These are phyloP conservation scores for Crithidia bombi DNA, from an alignment of 208 protist genomes.

Conservation along the genomic window DNA sequence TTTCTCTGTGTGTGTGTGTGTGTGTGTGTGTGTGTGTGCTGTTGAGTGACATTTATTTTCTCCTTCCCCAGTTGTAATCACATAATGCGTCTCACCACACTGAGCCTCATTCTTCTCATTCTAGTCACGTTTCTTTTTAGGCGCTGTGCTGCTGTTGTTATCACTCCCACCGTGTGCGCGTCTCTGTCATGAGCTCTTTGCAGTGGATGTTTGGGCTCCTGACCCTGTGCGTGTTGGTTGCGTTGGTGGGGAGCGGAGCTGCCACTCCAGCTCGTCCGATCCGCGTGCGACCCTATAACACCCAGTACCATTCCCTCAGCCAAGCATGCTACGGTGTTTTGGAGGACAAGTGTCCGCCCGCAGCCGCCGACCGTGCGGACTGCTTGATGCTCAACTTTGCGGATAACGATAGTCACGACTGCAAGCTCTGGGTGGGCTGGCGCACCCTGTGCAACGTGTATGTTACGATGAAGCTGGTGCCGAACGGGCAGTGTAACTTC, in stretches of 20 bases:
- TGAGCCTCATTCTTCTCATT: too few relatives aligned
- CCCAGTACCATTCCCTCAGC: slow-evolving; percentile 24
- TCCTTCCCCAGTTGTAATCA: too few relatives aligned
- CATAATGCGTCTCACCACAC: too few relatives aligned
- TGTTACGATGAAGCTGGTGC: slow-evolving; percentile 18
- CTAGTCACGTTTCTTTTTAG: too few relatives aligned
- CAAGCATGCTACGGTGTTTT: slow-evolving; percentile 46
- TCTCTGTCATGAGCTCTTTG: too few relatives aligned
- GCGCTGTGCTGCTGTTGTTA: too few relatives aligned
- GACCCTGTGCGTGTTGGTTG: background rate
- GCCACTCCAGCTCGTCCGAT: background rate
- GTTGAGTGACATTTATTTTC: too few relatives aligned
- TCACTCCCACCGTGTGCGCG: background rate
- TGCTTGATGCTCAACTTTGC: slow-evolving; percentile 28
- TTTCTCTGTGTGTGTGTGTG: background rate
- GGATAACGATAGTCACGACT: slow-evolving; percentile 29
- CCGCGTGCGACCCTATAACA: slow-evolving; percentile 4
- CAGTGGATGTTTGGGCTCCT: background rate
- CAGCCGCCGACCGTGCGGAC: slow-evolving; percentile 1
- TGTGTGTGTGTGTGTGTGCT: too few relatives aligned
- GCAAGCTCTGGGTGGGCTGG: slow-evolving; percentile 42
- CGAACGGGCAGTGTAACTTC: slow-evolving; percentile 20
- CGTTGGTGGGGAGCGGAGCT: background rate
- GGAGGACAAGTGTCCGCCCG: slow-evolving; percentile 26
- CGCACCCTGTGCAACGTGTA: slow-evolving; percentile 32